Base-by-base conservation (phyloP, 805 yeast genomes). In the Brettanomyces sp. region DNA sequence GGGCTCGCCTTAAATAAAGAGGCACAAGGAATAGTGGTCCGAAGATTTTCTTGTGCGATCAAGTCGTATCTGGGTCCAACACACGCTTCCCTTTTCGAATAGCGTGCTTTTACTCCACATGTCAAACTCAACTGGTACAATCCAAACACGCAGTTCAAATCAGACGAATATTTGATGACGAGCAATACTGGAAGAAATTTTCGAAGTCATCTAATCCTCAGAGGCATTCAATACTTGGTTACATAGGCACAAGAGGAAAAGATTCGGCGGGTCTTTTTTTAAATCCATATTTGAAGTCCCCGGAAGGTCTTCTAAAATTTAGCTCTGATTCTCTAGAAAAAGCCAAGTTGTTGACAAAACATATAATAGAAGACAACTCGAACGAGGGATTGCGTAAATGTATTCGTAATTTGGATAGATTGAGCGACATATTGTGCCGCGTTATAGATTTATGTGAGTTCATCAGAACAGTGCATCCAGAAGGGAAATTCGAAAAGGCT, bases 371-470 rank as follows among this genome's bases (percentile, higher is more conserved):
- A 5, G 76, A 75, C 43, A 66, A 69, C 22, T 54, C 73, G 2
- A 59, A 55, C 1, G 66, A 68, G 8, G 85, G 76, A 1, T 56
- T 73, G 21, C 52, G 55, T 14, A 62, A 68, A 4, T 86, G 78
- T 45, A 75, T 91, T 45, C 59, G 77, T 39, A 78, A 80, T 44
- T 67, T 93, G 51, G 99, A 93, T 59, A 78, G 88, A 52, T 66
- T 93, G 36, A 85, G 95, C 56, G 98, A 93, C 59, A 76, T 84
- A 28, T 65, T 93, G 30, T 93, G 99, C 60, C 77, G 95, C 47
- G 97, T 88, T 5, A 90, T 93, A 37, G 99, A 93, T 63, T 74
- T 91, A 43, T 91, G 96, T 35, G 98, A 90, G 55, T 91, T 91
- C 65, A 79, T 93, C 28, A 69, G 98, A 41, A 89, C 88, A 23